phyloP scores from a whole-genome alignment of 2,329 filamentous ascomycete species.

The Trichoderma sp. region DNA sequence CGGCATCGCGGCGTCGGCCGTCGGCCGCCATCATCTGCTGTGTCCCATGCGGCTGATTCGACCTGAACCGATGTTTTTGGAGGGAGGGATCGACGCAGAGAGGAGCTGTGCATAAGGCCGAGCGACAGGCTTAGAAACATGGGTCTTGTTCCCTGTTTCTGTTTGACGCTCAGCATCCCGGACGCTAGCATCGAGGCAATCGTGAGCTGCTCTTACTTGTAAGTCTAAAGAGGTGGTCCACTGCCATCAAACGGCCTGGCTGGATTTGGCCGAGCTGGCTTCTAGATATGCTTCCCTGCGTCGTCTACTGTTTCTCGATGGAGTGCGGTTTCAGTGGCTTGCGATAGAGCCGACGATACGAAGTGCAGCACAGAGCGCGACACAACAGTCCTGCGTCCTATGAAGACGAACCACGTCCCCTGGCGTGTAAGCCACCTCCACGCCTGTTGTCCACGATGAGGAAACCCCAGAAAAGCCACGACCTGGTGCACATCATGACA shows the following conservation, averaged over 20 bases:
- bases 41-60: not conserved
- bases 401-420: conserved; percentile 15
- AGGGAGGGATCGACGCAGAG: not conserved
- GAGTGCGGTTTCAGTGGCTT: not conserved
- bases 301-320: conserved; percentile 3
- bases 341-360: not conserved
- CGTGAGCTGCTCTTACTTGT: not conserved
- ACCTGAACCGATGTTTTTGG: not conserved
- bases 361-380: not conserved
- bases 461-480: not conserved
- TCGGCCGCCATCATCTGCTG: not conserved
- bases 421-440: not conserved
- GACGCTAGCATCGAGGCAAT: conserved; percentile 2
- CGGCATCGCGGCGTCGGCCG: not conserved
- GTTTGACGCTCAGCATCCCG: not conserved
- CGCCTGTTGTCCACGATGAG: not conserved
- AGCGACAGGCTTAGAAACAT: not conserved
- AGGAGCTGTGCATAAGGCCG: not conserved
- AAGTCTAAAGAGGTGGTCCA: not conserved
- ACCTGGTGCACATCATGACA: conserved; percentile 4
- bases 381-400: conserved; percentile 1
- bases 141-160: conserved; percentile 11
- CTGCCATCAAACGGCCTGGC: not conserved
- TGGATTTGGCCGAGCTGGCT: not conserved
- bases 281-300: conserved; percentile 8